Evolutionary conservation across 129 eudicot genomes (phyloP), one percentile per base, ranked within the genome.

Genomic region (Mikania micrantha): DNA sequence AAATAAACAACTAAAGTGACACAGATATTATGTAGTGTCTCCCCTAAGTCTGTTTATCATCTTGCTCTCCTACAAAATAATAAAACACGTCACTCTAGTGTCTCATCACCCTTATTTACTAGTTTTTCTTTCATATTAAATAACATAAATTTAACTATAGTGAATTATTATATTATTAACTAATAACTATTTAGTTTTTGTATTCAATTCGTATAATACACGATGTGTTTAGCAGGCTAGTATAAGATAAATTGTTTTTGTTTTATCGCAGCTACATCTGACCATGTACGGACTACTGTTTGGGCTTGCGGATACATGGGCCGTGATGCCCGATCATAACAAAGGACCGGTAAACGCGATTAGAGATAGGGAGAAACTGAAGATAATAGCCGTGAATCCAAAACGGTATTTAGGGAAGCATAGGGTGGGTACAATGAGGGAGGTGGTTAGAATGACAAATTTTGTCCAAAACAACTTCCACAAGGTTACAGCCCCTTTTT

Each of bases 381-480:
- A 90, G 70, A 64, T 90, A 60, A 87, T 86, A 24, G 89, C 85
- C 0, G 74, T 77, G 67, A 90, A 90, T 38, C 97, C 97, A 0
- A 84, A 87, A 40, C 84, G 97, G 16, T 90, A 90, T 69, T 45
- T 81, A 0, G 97, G 97, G 40, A 54, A 42, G 64, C 95, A 94
- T 1, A 74, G 97, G 44, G 97, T 90, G 0, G 97, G 97, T 17
- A 90, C 97, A 2, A 90, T 87, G 97, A 76, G 97, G 79, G 97
- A 90, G 66, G 74, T 87, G n/a, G 80, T 72, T 0, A 80, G 95
- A 62, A 68, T 73, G 20, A 66, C 80, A 0, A 82, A 87, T 65
- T 82, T 82, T 67, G 53, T 87, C 27, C 97, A 90, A 74, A 72
- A 69, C 70, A 90, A 90, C 70, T 90, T 90, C 80, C 67, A 84